These are phyloP conservation scores for Wickerhamomyces hampshirensis DNA, from an alignment of 805 yeast genomes.

Conservation along the genomic window DNA sequence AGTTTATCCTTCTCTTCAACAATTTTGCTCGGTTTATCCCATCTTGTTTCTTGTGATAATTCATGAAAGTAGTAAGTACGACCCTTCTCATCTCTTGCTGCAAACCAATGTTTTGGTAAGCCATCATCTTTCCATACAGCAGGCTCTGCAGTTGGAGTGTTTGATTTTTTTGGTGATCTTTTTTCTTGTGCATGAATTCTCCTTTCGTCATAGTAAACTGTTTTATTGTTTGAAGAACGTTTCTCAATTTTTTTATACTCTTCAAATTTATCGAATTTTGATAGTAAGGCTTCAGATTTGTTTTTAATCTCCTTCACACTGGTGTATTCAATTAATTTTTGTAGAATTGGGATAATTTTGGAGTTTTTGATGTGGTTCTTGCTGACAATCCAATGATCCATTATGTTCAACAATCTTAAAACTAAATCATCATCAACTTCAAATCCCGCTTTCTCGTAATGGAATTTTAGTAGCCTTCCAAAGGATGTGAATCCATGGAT, in stretches of 20 bases:
- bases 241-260: conserved; percentile 87
- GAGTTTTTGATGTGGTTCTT: conserved; percentile 73
- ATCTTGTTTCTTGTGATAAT: conserved; percentile 40
- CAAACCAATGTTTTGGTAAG: conserved; percentile 52
- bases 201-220: conserved; percentile 13
- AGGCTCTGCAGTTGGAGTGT: conserved; percentile 5
- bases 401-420: conserved; percentile 47
- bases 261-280: conserved; percentile 68
- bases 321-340: conserved; percentile 31
- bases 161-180: not conserved
- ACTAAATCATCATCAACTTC: conserved; percentile 36
- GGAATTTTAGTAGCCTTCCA: conserved; percentile 48
- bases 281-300: conserved; percentile 43
- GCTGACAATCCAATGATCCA: conserved; percentile 61
- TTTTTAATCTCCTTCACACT: conserved; percentile 25
- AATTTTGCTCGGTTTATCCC: conserved; percentile 49
- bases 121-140: conserved; percentile 6
- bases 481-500: conserved; percentile 86
- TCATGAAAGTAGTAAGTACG: conserved; percentile 44
- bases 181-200: conserved; percentile 12
- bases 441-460: conserved; percentile 14
- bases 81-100: conserved; percentile 43
- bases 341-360: conserved; percentile 62
- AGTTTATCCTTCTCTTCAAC: conserved; percentile 14
- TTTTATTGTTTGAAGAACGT: conserved; percentile 13